Base-by-base conservation (phyloP, 371 early-diverging fungal species). In the Mucor racemosus region DNA sequence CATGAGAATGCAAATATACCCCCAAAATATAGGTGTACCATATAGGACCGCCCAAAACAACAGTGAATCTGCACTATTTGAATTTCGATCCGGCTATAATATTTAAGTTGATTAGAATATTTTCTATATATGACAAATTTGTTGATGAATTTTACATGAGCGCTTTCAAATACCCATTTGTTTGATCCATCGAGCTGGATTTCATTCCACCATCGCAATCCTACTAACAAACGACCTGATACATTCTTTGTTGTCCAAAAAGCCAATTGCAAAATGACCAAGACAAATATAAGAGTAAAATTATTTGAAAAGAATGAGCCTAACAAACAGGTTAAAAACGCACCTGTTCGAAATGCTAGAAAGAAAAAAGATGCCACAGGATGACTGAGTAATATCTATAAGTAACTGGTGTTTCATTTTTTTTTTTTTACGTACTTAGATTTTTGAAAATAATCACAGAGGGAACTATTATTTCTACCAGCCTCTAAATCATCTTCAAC, bases 181-280 rank as follows among this genome's bases (percentile, higher is more conserved):
- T 91, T 94, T 5, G 92, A 82, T 34, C 97, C 98, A 72, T 96
- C 95, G 54, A 94, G 95, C 58, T 85, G 85, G 59, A 96, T 93
- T 76, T 95, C 94, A 77, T 94, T 97, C 98, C 98, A 98, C 97
- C 98, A 97, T 64, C 98, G 87, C 60, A 97, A 76, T 5, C 98
- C 98, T 9, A 98, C 97, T 50, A 98, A 82, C 48, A 96, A 80
- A 54, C 98, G 87, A 1, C 98, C 98, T 19, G 96, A 91, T 19
- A 98, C 92, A 71, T 98, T 98, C 79, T 98, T 98, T 50, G 96
- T 95, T 2, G 95, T 96, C 97, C 98, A 98, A 75, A 96, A 95
- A 10, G 95, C 89, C 48, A 98, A 89, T 26, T 92, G 79, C 39
- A 98, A 79, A 9, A 95, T 91, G 56, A 92, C 91, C 91, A 96